Evolutionary conservation across 2,329 filamentous ascomycete genomes (phyloP).

Genomic region (Claviceps purpurea): DNA sequence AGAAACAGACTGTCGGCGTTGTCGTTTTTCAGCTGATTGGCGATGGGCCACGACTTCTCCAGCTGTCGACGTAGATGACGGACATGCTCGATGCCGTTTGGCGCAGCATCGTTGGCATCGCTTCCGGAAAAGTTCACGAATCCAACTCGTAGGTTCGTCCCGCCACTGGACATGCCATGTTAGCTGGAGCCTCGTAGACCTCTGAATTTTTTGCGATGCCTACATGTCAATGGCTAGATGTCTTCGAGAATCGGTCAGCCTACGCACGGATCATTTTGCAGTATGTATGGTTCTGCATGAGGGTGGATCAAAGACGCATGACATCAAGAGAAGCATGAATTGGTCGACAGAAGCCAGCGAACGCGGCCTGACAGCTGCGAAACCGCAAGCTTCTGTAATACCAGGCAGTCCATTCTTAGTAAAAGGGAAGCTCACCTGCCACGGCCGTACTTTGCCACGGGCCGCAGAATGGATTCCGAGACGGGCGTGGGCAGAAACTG

Average conservation of each 20-base stretch:
- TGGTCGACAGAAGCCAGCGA: too few species aligned
- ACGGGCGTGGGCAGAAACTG: constrained; percentile 51
- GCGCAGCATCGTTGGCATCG: constrained; percentile 6
- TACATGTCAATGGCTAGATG: constrained; percentile 54
- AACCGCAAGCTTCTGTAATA: too few species aligned
- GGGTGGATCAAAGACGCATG: too few species aligned
- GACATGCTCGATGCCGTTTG: background rate
- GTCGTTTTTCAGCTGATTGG: constrained; percentile 58
- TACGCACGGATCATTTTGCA: background rate
- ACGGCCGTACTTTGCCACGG: constrained; percentile 26
- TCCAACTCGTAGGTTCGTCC: constrained; percentile 54
- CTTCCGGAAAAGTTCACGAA: constrained; percentile 47
- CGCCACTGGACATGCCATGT: constrained; percentile 34
- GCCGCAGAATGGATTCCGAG: constrained; percentile 43
- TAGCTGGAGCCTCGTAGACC: background rate
- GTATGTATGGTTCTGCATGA: too few species aligned
- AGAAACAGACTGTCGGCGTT: constrained; percentile 62
- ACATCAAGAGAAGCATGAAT: too few species aligned
- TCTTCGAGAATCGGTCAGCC: constrained; percentile 20
- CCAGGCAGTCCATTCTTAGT: too few species aligned
- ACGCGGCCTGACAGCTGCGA: too few species aligned
- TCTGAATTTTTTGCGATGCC: constrained; percentile 14
- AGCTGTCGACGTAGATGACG: constrained; percentile 41
- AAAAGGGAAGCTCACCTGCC: constrained; percentile 32
- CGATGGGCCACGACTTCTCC: constrained; percentile 63